phyloP scores from a whole-genome alignment of 441 rosid species.

The Macaranga tanarius region DNA sequence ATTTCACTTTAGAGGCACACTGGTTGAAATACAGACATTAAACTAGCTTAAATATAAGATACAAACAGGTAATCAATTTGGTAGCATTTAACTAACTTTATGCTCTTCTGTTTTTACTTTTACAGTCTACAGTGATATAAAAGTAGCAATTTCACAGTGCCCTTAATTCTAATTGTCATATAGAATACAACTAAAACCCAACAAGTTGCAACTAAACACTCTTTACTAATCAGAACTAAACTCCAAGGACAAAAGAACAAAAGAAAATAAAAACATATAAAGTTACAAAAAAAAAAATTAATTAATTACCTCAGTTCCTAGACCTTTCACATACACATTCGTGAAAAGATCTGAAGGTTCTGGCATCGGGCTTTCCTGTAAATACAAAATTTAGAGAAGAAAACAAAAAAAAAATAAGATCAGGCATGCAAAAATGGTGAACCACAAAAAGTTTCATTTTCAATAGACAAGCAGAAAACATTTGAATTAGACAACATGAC shows the following conservation, averaged over 20 bases:
- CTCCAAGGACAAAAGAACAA: conserved; percentile 1
- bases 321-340: conserved; percentile 72
- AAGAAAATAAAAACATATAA: background rate
- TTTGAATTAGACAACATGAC: background rate
- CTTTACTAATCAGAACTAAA: background rate
- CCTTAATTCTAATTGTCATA: background rate
- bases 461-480: background rate
- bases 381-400: conserved; percentile 21
- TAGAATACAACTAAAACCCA: background rate
- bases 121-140: too few relatives aligned
- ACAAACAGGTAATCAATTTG: too few relatives aligned
- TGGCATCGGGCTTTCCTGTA: conserved; percentile 93
- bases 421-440: background rate
- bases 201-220: background rate
- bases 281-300: conserved; percentile 5
- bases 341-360: conserved; percentile 79
- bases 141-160: background rate
- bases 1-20: background rate
- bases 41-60: too few relatives aligned
- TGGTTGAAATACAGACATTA: background rate
- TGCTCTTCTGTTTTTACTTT: too few relatives aligned
- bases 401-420: conserved; percentile 5
- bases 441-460: background rate
- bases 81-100: background rate
- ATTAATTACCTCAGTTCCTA: conserved; percentile 65